Evolutionary conservation across 495 filamentous ascomycete genomes (phyloP).

Genomic region (Tirmania nivea): DNA sequence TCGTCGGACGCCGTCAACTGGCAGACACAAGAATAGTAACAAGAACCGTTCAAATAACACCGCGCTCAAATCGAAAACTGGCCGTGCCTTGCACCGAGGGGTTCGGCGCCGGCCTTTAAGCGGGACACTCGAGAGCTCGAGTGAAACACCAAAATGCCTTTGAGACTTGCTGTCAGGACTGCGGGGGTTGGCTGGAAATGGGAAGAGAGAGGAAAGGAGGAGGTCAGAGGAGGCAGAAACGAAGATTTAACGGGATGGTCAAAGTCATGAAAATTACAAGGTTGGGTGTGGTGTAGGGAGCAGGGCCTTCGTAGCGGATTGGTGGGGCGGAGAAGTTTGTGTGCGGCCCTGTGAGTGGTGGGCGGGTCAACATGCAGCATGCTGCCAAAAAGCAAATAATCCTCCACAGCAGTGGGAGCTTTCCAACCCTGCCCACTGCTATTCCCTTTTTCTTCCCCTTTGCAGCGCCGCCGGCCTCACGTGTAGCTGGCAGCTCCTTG

Average conservation of each 20-base stretch:
- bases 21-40: too few species aligned
- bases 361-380: not conserved
- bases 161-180: not conserved
- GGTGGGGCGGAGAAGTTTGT: not conserved
- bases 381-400: too few species aligned
- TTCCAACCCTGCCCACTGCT: not conserved
- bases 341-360: constrained; percentile 1
- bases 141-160: constrained; percentile 18
- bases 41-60: constrained; percentile 6
- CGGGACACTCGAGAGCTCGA: constrained; percentile 20
- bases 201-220: constrained; percentile 16
- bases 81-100: constrained; percentile 21
- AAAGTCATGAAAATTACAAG: constrained; percentile 1
- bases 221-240: constrained; percentile 15
- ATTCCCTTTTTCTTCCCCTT: not conserved
- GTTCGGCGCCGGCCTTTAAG: constrained; percentile 21
- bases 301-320: not conserved
- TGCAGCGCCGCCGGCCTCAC: too few species aligned
- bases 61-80: not conserved
- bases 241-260: constrained; percentile 12
- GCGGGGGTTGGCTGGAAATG: constrained; percentile 10
- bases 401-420: not conserved
- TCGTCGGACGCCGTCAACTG: too few species aligned
- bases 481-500: too few species aligned
- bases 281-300: not conserved